Evolutionary conservation across 305 asterid genomes (phyloP).

Genomic region (Galium porrigens): DNA sequence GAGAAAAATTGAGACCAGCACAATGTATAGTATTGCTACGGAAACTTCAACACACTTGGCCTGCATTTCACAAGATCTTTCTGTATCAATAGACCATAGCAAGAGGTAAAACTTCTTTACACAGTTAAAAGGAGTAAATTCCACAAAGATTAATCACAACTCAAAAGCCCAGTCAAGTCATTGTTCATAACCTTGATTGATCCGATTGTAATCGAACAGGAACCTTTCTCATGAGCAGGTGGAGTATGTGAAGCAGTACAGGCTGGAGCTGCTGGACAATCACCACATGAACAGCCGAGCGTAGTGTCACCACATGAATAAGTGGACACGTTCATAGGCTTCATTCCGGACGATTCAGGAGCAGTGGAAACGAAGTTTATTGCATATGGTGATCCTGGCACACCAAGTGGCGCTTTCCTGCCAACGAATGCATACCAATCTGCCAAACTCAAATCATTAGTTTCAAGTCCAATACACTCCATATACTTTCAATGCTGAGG

Average conservation of each 20-base stretch:
- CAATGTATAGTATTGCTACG: slow-evolving; percentile 51
- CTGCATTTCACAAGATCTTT: slow-evolving; percentile 35
- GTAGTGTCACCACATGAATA: slow-evolving; percentile 88
- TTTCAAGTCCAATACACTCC: neutral
- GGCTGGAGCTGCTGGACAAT: slow-evolving; percentile 70
- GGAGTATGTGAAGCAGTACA: slow-evolving; percentile 67
- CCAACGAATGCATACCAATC: slow-evolving; percentile 95
- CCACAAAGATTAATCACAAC: slow-evolving; percentile 6
- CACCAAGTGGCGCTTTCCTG: slow-evolving; percentile 46
- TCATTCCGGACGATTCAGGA: slow-evolving; percentile 68
- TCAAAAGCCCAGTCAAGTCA: slow-evolving; percentile 6
- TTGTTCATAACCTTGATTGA: slow-evolving; percentile 49
- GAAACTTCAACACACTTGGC: slow-evolving; percentile 88
- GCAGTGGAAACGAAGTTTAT: slow-evolving; percentile 58
- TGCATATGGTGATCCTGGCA: slow-evolving; percentile 87
- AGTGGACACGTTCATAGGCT: slow-evolving; percentile 67
- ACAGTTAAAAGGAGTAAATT: slow-evolving; percentile 1
- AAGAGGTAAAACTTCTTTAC: neutral
- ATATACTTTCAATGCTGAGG: neutral
- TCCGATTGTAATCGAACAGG: slow-evolving; percentile 79
- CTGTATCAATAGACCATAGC: neutral
- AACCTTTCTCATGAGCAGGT: slow-evolving; percentile 43
- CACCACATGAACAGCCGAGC: slow-evolving; percentile 98
- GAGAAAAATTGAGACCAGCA: slow-evolving; percentile 59
- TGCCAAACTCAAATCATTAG: slow-evolving; percentile 27